Percentiles rank a stretch among this genome's conserved stretches.
Evolutionary conservation across 805 yeast species (phyloP).

Genomic region (Kurtzmaniella cleridarum): DNA sequence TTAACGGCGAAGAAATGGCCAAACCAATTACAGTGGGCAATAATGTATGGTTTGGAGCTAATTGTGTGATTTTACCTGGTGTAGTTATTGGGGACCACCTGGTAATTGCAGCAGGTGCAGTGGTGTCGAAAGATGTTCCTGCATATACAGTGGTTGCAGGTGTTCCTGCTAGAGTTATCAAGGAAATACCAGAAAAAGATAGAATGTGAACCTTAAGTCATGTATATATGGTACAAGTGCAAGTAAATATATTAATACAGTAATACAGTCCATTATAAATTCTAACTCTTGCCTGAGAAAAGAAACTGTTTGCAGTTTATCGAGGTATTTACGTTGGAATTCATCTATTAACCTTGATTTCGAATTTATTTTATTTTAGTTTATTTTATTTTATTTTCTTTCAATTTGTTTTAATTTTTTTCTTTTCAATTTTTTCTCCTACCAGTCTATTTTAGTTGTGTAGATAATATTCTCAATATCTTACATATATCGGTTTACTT

Average conservation of each 20-base stretch:
- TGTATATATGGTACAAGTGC: no score
- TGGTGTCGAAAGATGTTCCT: constrained; percentile 56
- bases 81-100: constrained; percentile 58
- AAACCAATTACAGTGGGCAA: constrained; percentile 55
- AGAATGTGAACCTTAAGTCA: constrained; percentile 2
- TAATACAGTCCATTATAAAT: no score
- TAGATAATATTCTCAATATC: background rate
- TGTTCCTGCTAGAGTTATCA: constrained; percentile 49
- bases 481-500: background rate
- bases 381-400: no score
- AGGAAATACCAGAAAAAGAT: constrained; percentile 18
- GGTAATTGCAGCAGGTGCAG: constrained; percentile 64
- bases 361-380: no score
- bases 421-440: no score
- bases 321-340: no score
- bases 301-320: no score
- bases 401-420: no score
- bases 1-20: constrained; percentile 47
- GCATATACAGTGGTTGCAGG: constrained; percentile 56
- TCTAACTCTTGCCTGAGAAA: no score
- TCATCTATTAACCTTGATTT: no score
- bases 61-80: constrained; percentile 55
- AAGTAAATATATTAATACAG: no score
- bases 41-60: constrained; percentile 65
- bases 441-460: no score